A percentile compares a stretch with the other conserved stretches of the same genome.
Conservation (phyloP, 2,329 filamentous ascomycete genomes). For the Beauveria sp. region DNA sequence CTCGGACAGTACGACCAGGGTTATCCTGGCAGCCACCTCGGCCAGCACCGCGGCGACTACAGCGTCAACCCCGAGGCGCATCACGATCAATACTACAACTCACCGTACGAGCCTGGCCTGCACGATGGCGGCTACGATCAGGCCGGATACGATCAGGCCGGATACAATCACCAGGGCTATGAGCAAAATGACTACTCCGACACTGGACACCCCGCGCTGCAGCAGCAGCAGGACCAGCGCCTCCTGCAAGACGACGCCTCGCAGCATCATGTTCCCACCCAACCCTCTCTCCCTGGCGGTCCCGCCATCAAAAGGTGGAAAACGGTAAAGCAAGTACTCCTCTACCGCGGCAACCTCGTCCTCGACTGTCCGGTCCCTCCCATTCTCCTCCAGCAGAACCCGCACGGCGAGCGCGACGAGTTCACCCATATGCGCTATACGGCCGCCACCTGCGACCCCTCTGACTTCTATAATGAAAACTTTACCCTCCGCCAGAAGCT, state of each 20-base stretch:
- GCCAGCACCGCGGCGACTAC: constrained; percentile 33
- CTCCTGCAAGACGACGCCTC: constrained; percentile 38
- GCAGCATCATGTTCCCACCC: constrained; percentile 24
- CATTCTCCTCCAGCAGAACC: constrained; percentile 75
- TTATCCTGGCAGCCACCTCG: neutral
- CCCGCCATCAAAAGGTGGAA: constrained; percentile 77
- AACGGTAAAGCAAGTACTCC: constrained; percentile 95
- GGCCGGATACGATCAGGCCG: constrained; percentile 26
- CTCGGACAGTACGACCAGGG: neutral
- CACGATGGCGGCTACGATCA: constrained; percentile 40
- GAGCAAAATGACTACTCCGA: constrained; percentile 52
- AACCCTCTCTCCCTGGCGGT: constrained; percentile 40
- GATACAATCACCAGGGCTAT: constrained; percentile 7
- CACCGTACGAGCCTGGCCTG: constrained; percentile 67
- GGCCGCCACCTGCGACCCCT: constrained; percentile 87
- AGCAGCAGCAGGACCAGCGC: constrained; percentile 49
- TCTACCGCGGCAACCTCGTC: constrained; percentile 94
- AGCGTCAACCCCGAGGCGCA: constrained; percentile 31
- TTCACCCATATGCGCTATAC: constrained; percentile 90
- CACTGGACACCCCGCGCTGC: constrained; percentile 68
- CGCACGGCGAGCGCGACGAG: constrained; percentile 87
- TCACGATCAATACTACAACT: constrained; percentile 79
- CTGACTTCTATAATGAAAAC: constrained; percentile 77
- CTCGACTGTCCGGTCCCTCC: constrained; percentile 95
- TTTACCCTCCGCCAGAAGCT: constrained; percentile 88